Conservation (phyloP, 1,284 basidiomycete genomes). For the Sphaerobolus stellatus region DNA sequence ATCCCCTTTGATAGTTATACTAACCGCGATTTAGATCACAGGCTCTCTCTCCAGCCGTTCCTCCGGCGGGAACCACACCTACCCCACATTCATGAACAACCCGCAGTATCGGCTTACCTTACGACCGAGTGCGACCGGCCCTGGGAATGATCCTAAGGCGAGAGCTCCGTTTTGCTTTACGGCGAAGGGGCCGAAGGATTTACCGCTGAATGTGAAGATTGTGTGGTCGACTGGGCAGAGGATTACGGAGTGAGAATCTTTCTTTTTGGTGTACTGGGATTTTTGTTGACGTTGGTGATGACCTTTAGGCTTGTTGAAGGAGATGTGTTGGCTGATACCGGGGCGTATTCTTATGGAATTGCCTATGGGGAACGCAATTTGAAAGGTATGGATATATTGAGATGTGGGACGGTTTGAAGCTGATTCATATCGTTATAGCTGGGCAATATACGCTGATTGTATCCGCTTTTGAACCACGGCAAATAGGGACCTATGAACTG, state of each 20-base stretch:
- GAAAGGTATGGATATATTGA: constrained; percentile 42
- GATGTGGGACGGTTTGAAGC: not conserved
- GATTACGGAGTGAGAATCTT: constrained; percentile 62
- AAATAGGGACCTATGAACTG: constrained; percentile 65
- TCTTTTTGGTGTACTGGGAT: not conserved
- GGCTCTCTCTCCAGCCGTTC: constrained; percentile 68
- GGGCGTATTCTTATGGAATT: constrained; percentile 80
- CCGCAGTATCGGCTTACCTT: constrained; percentile 81
- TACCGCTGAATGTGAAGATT: constrained; percentile 74
- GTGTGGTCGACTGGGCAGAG: constrained; percentile 77
- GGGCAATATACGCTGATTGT: constrained; percentile 82
- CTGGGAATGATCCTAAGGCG: constrained; percentile 17
- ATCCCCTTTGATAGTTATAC: not conserved
- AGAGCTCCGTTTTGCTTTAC: constrained; percentile 51
- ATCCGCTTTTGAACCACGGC: constrained; percentile 78
- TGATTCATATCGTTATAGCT: constrained; percentile 40
- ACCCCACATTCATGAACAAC: constrained; percentile 84
- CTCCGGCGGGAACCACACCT: constrained; percentile 80
- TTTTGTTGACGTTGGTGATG: no score
- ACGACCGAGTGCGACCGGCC: constrained; percentile 28
- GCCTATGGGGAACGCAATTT: constrained; percentile 57
- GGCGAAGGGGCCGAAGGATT: constrained; percentile 58
- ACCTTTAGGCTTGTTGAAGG: constrained; percentile 58
- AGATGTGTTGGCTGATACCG: constrained; percentile 72
- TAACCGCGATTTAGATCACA: constrained; percentile 44